Conservation (phyloP, 2,329 filamentous ascomycete species). For the Fusarium devonianum region DNA sequence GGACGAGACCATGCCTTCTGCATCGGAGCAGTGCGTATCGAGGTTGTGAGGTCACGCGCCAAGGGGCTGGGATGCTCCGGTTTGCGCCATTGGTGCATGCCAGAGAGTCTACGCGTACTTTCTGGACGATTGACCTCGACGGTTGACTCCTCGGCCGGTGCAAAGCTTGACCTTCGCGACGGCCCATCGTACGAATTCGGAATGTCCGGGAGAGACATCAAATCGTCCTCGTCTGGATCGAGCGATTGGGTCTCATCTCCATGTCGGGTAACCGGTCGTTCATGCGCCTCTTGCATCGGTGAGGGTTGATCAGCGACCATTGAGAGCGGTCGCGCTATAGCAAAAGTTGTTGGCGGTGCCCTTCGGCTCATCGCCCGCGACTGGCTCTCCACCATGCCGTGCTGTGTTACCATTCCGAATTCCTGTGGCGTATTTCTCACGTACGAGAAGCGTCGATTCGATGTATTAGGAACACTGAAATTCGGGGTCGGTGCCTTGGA, state of each 20-base stretch:
- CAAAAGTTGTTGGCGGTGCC: slow-evolving; percentile 53
- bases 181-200: slow-evolving; percentile 23
- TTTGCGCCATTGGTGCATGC: slow-evolving; percentile 43
- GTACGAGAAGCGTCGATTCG: slow-evolving; percentile 55
- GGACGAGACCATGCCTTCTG: slow-evolving; percentile 36
- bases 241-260: slow-evolving; percentile 32
- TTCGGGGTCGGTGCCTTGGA: slow-evolving; percentile 51
- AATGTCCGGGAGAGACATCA: slow-evolving; percentile 21
- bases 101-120: slow-evolving; percentile 44
- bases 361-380: slow-evolving; percentile 33
- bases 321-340: slow-evolving; percentile 60
- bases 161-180: slow-evolving; percentile 37
- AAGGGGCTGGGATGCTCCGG: slow-evolving; percentile 22
- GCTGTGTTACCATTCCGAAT: slow-evolving; percentile 22
- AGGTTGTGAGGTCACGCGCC: slow-evolving; percentile 21
- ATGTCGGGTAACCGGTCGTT: slow-evolving; percentile 43
- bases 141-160: slow-evolving; percentile 22
- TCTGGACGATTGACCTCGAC: slow-evolving; percentile 26
- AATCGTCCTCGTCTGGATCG: slow-evolving; percentile 22
- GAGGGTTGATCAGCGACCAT: slow-evolving; percentile 63
- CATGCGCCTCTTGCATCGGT: slow-evolving; percentile 39
- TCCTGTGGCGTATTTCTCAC: slow-evolving; percentile 41
- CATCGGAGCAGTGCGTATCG: slow-evolving; percentile 20
- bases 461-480: slow-evolving; percentile 60
- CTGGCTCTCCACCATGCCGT: slow-evolving; percentile 23